Conservation (phyloP, 2,329 filamentous ascomycete genomes). For the Trichoderma koningii region DNA sequence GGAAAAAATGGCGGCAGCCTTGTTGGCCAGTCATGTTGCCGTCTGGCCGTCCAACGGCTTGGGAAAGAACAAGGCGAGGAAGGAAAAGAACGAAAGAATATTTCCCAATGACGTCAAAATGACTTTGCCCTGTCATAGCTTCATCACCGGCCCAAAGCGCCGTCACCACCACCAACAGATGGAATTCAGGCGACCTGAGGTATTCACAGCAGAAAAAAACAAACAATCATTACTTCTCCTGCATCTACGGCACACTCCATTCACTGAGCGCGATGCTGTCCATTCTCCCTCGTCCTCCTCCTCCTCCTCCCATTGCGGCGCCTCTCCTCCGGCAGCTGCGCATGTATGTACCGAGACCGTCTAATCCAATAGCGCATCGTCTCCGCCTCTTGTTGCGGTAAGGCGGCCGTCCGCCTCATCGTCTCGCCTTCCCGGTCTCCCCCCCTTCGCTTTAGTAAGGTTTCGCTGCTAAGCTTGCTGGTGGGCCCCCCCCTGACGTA, state of each 20-base stretch:
- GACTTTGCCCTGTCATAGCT: slow-evolving; percentile 8
- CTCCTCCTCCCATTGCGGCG: background rate
- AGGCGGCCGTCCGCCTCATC: slow-evolving; percentile 16
- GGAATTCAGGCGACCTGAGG: background rate
- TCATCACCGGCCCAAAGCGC: background rate
- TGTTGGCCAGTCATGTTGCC: no score
- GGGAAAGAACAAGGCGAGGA: background rate
- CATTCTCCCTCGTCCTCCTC: background rate
- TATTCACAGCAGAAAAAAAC: no score
- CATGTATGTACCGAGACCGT: background rate
- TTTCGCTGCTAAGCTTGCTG: background rate
- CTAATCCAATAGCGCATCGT: background rate
- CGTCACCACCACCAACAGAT: background rate
- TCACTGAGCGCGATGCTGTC: background rate
- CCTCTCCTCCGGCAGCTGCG: slow-evolving; percentile 11
- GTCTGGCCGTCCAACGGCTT: background rate
- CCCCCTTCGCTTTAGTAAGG: background rate
- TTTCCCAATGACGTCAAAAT: slow-evolving; percentile 26
- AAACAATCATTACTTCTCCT: background rate
- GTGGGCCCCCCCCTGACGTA: slow-evolving; percentile 23
- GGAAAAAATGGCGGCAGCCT: no score
- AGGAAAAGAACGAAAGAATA: background rate
- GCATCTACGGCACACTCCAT: background rate
- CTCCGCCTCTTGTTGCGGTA: slow-evolving; percentile 18
- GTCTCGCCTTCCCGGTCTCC: background rate